phyloP scores from a whole-genome alignment of 2,329 filamentous ascomycete species.

The Aspergillus caelatus region DNA sequence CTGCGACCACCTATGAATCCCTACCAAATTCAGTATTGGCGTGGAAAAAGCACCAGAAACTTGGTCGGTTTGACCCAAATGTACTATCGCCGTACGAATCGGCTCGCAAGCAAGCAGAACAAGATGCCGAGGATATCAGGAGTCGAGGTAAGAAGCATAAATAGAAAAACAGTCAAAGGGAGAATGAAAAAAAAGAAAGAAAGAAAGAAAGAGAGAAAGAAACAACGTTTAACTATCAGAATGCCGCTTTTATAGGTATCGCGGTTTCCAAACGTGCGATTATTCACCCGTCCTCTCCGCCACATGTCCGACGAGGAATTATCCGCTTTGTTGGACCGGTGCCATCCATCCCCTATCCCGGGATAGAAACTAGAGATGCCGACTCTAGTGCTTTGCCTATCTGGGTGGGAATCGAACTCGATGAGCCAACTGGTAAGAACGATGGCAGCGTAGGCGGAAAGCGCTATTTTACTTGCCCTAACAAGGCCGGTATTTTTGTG shows the following conservation, averaged over 20 bases:
- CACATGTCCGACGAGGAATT: constrained; percentile 47
- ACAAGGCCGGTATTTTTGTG: constrained; percentile 62
- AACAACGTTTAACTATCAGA: neutral
- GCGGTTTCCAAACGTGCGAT: constrained; percentile 46
- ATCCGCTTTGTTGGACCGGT: constrained; percentile 47
- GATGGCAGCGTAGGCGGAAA: constrained; percentile 57
- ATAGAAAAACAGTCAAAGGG: neutral
- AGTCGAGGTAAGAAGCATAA: constrained; percentile 59
- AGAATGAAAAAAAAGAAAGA: no score
- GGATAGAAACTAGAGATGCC: constrained; percentile 27
- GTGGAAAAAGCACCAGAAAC: constrained; percentile 92
- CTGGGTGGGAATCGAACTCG: constrained; percentile 64
- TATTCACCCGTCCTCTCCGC: constrained; percentile 45
- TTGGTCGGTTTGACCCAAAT: constrained; percentile 93
- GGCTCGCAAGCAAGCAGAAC: constrained; percentile 68
- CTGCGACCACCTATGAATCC: constrained; percentile 80
- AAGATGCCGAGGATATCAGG: constrained; percentile 62
- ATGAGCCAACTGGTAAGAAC: constrained; percentile 68
- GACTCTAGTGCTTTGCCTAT: constrained; percentile 33
- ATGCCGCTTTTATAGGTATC: constrained; percentile 40
- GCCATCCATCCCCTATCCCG: constrained; percentile 41
- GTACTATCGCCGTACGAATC: constrained; percentile 74
- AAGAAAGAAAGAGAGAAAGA: neutral
- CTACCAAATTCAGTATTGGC: constrained; percentile 86
- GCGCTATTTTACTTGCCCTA: constrained; percentile 59